These are phyloP conservation scores for Fagopyrum homotropicum DNA, from an alignment of 148 eudicot species.

Conservation along the genomic window DNA sequence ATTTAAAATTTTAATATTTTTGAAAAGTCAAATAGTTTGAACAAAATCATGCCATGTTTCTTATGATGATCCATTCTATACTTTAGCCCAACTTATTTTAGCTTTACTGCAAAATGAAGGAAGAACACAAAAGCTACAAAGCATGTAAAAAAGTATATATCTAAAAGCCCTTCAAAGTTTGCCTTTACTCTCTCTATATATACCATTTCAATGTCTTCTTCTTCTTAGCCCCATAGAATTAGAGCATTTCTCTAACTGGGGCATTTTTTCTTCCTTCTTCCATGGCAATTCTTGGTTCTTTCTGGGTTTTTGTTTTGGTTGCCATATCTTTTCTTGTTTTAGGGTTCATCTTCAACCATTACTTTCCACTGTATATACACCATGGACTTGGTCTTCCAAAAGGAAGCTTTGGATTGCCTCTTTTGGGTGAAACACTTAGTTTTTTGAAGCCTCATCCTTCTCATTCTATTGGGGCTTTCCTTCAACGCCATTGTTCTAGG, in stretches of 20 bases:
- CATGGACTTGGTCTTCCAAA: conserved; percentile 29
- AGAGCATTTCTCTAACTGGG: not conserved
- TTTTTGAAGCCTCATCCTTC: conserved; percentile 62
- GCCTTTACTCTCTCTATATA: conserved; percentile 3
- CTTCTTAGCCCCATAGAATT: conserved; percentile 1
- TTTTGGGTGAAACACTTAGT: conserved; percentile 53
- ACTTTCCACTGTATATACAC: conserved; percentile 35
- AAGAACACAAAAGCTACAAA: not conserved
- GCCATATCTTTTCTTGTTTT: conserved; percentile 21
- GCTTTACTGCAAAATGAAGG: conserved; percentile 11
- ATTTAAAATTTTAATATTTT: too few species aligned
- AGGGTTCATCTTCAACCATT: conserved; percentile 38
- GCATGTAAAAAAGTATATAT: not conserved
- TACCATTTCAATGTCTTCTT: not conserved
- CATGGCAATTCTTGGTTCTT: conserved; percentile 11
- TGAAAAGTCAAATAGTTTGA: not conserved
- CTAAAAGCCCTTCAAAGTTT: not conserved
- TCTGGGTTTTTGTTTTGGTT: conserved; percentile 11
- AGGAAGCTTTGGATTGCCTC: conserved; percentile 61
- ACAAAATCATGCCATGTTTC: not conserved
- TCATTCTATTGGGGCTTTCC: conserved; percentile 38
- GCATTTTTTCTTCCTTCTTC: not conserved
- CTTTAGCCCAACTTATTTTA: conserved; percentile 6
- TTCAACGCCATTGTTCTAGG: conserved; percentile 59
- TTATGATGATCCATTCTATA: not conserved